Conservation (phyloP, 2,329 filamentous ascomycete genomes). For the Dactylellina sp. region DNA sequence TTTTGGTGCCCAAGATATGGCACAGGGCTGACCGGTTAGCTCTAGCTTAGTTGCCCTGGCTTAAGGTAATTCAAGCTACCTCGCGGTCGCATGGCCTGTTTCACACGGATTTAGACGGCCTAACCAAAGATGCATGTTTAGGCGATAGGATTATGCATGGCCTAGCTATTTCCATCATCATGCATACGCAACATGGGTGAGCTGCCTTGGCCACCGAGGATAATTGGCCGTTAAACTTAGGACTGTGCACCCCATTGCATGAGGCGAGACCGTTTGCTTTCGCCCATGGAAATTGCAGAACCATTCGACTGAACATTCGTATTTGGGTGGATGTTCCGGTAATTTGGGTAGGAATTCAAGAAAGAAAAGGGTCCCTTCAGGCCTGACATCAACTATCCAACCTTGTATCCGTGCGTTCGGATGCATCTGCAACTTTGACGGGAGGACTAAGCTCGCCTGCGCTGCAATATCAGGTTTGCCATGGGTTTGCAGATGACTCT, state of each 20-base stretch:
- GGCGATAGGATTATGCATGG: constrained; percentile 51
- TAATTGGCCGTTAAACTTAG: constrained; percentile 40
- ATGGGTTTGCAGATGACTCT: constrained; percentile 21
- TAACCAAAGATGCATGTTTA: constrained; percentile 53
- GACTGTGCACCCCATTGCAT: constrained; percentile 40
- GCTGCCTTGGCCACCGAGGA: constrained; percentile 15
- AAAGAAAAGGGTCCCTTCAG: constrained; percentile 12
- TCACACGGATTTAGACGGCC: constrained; percentile 34
- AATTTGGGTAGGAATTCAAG: constrained; percentile 10
- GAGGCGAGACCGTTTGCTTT: constrained; percentile 50
- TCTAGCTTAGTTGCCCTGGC: constrained; percentile 25
- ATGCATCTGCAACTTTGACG: constrained; percentile 41
- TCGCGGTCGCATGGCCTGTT: constrained; percentile 8
- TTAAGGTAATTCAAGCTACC: constrained; percentile 15
- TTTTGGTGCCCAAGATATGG: constrained; percentile 23
- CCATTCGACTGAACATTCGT: constrained; percentile 39
- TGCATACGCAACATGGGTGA: constrained; percentile 39
- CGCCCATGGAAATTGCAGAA: constrained; percentile 31
- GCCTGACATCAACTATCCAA: constrained; percentile 34
- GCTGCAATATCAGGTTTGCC: constrained; percentile 32
- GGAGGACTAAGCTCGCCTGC: constrained; percentile 48
- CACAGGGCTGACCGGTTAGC: constrained; percentile 43
- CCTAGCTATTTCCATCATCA: constrained; percentile 28
- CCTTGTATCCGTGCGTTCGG: constrained; percentile 20
- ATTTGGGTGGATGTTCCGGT: constrained; percentile 36